Percentiles rank a stretch among this genome's conserved stretches.
phyloP scores from a whole-genome alignment of 1,139 yeast genomes.

The Lodderomyces pseudojiufengensis region DNA sequence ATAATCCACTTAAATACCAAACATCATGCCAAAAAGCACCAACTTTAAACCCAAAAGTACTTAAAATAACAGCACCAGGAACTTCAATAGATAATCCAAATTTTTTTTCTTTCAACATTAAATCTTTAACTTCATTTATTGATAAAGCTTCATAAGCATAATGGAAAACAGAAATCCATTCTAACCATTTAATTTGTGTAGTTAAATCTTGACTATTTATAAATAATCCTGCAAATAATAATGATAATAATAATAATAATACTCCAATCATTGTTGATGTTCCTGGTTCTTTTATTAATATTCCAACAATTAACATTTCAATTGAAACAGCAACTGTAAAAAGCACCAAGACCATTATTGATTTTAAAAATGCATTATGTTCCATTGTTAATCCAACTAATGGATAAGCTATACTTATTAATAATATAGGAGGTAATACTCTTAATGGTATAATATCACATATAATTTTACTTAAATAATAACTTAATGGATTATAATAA shows the following conservation, averaged over 20 bases:
- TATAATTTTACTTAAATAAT: constrained; percentile 76
- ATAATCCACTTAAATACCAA: constrained; percentile 47
- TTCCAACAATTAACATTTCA: constrained; percentile 83
- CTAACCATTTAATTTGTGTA: constrained; percentile 69
- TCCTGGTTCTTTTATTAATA: constrained; percentile 83
- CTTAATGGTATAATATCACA: constrained; percentile 90
- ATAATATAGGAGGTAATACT: constrained; percentile 80
- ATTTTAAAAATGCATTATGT: constrained; percentile 70
- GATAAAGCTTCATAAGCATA: constrained; percentile 91
- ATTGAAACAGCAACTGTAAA: constrained; percentile 86
- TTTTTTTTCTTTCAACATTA: constrained; percentile 80
- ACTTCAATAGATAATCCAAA: constrained; percentile 92
- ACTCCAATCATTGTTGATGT: constrained; percentile 90
- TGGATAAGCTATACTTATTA: constrained; percentile 87
- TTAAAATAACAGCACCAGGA: constrained; percentile 96
- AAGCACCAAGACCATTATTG: constrained; percentile 64
- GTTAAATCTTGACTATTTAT: constrained; percentile 79
- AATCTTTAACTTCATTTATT: constrained; percentile 89
- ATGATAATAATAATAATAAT: constrained; percentile 72
- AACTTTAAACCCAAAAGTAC: constrained; percentile 91
- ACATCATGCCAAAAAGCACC: constrained; percentile 71
- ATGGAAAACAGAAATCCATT: constrained; percentile 86
- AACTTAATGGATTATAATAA: constrained; percentile 82
- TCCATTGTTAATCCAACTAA: constrained; percentile 82
- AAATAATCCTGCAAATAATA: constrained; percentile 89